Evolutionary conservation across 495 filamentous ascomycete species (phyloP).

Genomic region (Penicillium paxilli): DNA sequence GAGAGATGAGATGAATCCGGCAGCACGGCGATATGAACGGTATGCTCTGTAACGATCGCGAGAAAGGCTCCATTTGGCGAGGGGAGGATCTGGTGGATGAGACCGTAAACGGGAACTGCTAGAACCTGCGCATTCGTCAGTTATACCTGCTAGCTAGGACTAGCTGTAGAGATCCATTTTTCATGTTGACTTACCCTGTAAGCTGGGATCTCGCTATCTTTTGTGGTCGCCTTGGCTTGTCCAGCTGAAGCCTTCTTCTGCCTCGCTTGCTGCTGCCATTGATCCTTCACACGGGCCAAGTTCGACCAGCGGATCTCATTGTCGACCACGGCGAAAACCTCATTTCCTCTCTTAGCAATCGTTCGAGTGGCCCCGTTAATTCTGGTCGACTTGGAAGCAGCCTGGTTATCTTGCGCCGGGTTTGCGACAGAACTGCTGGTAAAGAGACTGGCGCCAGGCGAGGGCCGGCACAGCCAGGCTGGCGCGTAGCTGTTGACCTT

Average conservation of each 20-base stretch:
- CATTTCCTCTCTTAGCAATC: slow-evolving; percentile 71
- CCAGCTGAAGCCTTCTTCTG: slow-evolving; percentile 29
- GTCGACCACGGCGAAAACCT: slow-evolving; percentile 80
- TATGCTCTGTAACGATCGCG: slow-evolving; percentile 80
- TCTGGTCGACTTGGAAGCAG: slow-evolving; percentile 33
- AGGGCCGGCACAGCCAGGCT: slow-evolving; percentile 74
- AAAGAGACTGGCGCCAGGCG: slow-evolving; percentile 74
- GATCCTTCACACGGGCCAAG: slow-evolving; percentile 70
- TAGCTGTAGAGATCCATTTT: no score
- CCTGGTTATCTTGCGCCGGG: slow-evolving; percentile 29
- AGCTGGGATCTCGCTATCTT: slow-evolving; percentile 10
- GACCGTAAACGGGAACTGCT: slow-evolving; percentile 67
- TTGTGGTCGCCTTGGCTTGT: slow-evolving; percentile 5
- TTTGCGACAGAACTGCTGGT: slow-evolving; percentile 37
- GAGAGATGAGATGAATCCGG: slow-evolving; percentile 74
- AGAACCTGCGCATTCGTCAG: slow-evolving; percentile 54
- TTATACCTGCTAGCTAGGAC: not conserved
- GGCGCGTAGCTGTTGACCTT: slow-evolving; percentile 80
- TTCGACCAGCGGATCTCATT: slow-evolving; percentile 88
- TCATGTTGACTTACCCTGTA: slow-evolving; percentile 33
- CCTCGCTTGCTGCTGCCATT: slow-evolving; percentile 57
- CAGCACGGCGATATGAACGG: slow-evolving; percentile 75
- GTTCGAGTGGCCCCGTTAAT: slow-evolving; percentile 62
- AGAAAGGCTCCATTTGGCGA: slow-evolving; percentile 78
- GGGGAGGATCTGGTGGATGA: slow-evolving; percentile 78